Base-by-base conservation (phyloP, 352 stramenopile genomes). In the Thraustochytrium striatum region DNA sequence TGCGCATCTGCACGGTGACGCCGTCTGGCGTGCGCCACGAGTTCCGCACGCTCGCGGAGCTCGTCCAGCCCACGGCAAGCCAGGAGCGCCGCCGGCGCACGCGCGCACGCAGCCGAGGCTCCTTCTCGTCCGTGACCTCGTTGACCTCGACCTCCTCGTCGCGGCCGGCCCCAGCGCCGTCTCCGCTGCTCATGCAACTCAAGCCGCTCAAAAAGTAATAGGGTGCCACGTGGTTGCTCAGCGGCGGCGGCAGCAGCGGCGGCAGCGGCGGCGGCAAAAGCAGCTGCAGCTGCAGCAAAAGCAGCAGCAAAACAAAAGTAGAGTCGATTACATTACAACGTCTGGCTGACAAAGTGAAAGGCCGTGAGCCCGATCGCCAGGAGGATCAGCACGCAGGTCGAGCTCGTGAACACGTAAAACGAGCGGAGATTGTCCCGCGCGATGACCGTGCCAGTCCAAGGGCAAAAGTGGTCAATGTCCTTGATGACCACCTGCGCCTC, bases 371-470 rank as follows among this genome's bases (percentile, higher is more conserved):
- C 39, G 19, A 75, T 7, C 11, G 39, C 44, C 13, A 70, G 32
- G 68, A 75, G 16, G 13, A 75, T 25, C 7, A 75, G 52, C 43
- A 28, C 16, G 68, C 65, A 75, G 5, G 68, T n/a, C n/a, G 30
- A 55, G 32, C 32, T 33, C 5, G 41, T 81, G 38, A 80, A 80
- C 11, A 73, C 70, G 32, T 70, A 59, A 73, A 80, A 80, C n/a
- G 55, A 16, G 16, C n/a, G 11, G 28, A 80, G 16, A 25, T 80
- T 80, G 11, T 58, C 55, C n/a, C 9, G 3, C 11, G 70, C 70
- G 2, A 80, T 80, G 38, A 80, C 61, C 3, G 70, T 80, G 16
- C 70, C 70, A 61, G 70, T 80, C 70, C 70, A 80, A 16, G 70
- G 70, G 41, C 70, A 80, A 9, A 80, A 52, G 43, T 80, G 70